Percentiles rank a stretch among this genome's conserved stretches.
phyloP scores from a whole-genome alignment of 805 yeast species.

The Grigorovia jiainica region DNA sequence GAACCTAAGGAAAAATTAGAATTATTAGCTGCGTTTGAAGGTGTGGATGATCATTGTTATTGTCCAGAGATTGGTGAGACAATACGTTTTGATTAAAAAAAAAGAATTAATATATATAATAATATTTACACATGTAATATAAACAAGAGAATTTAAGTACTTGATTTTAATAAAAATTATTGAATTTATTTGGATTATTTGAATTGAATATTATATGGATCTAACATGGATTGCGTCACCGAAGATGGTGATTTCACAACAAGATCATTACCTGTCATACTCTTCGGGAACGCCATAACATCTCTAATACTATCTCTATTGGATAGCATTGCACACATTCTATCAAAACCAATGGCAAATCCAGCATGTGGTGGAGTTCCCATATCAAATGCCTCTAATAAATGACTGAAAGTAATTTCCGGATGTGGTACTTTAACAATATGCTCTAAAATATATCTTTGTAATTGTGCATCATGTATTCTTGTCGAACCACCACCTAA shows the following conservation, averaged over 20 bases:
- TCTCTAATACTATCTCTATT: slow-evolving; percentile 75
- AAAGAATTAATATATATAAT: no score
- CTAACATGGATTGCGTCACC: slow-evolving; percentile 43
- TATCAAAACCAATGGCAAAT: slow-evolving; percentile 87
- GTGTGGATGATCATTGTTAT: slow-evolving; percentile 32
- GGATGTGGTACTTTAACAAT: slow-evolving; percentile 54
- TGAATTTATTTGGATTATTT: neutral
- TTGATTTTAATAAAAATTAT: no score
- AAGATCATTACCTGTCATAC: slow-evolving; percentile 76
- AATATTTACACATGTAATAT: neutral
- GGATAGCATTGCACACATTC: slow-evolving; percentile 84
- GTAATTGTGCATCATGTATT: slow-evolving; percentile 78
- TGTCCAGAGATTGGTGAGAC: slow-evolving; percentile 76
- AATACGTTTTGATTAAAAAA: slow-evolving; percentile 33
- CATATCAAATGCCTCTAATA: slow-evolving; percentile 66
- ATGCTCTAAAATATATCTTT: slow-evolving; percentile 57
- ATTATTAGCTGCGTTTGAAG: slow-evolving; percentile 35
- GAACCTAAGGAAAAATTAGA: slow-evolving; percentile 67
- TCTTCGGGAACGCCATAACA: slow-evolving; percentile 94
- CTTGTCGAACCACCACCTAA: slow-evolving; percentile 97
- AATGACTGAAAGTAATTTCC: slow-evolving; percentile 69
- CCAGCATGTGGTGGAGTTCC: slow-evolving; percentile 99
- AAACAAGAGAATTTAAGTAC: no score
- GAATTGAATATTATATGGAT: slow-evolving; percentile 36
- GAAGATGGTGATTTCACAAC: slow-evolving; percentile 79